A percentile compares a stretch with the other conserved stretches of the same genome.
Conservation (phyloP, 2,329 filamentous ascomycete genomes). For the Monosporascus sp. region DNA sequence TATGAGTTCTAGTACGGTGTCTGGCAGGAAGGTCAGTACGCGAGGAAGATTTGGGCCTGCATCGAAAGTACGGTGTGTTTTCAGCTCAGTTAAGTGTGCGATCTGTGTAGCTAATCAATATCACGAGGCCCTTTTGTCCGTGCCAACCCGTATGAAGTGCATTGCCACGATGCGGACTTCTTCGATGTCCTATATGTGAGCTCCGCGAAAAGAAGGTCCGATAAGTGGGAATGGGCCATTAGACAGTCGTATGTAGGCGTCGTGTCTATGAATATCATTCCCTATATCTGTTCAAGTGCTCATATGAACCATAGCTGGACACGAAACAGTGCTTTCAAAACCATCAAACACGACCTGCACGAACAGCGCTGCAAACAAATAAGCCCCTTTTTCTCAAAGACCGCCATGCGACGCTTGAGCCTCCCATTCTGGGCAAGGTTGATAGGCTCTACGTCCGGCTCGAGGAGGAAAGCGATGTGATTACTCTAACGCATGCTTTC, state of each 20-base stretch:
- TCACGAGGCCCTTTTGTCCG: constrained; percentile 25
- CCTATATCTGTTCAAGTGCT: not conserved
- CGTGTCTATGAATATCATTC: not conserved
- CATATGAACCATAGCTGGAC: constrained; percentile 3
- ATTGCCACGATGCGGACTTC: constrained; percentile 24
- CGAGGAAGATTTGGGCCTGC: constrained; percentile 26
- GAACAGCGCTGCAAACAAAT: constrained; percentile 33
- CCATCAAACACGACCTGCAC: constrained; percentile 34
- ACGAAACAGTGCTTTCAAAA: constrained; percentile 24
- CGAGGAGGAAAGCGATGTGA: too few species aligned
- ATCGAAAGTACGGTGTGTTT: constrained; percentile 25
- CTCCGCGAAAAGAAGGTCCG: constrained; percentile 7
- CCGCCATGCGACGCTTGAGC: constrained; percentile 30
- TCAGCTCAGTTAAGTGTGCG: too few species aligned
- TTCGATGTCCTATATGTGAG: constrained; percentile 21
- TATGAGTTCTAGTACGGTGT: constrained; percentile 19
- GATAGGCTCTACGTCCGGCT: too few species aligned
- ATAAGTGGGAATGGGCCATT: constrained; percentile 10
- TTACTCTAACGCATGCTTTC: too few species aligned
- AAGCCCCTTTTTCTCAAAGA: constrained; percentile 36
- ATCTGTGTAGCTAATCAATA: not conserved
- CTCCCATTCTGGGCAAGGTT: constrained; percentile 8
- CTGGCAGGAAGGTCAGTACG: constrained; percentile 16
- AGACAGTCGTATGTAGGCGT: constrained; percentile 1
- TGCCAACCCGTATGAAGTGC: constrained; percentile 25